Conservation (phyloP, 805 yeast genomes). For the Candida morakotiae region DNA sequence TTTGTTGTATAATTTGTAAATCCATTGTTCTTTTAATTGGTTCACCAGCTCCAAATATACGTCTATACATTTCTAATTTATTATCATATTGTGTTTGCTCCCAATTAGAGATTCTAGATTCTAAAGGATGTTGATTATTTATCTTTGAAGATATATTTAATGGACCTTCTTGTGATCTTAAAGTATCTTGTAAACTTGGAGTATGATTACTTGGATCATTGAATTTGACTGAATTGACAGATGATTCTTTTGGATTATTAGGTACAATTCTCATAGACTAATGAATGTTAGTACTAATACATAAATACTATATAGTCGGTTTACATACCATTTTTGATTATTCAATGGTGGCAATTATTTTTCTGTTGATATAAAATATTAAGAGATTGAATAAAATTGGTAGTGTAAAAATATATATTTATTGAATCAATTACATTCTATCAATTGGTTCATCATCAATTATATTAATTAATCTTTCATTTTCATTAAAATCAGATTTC, state of each 20-base stretch:
- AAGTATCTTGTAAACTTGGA: slow-evolving; percentile 65
- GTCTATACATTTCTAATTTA: slow-evolving; percentile 72
- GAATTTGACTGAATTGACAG: slow-evolving; percentile 48
- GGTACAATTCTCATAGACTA: slow-evolving; percentile 58
- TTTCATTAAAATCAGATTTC: slow-evolving; percentile 8
- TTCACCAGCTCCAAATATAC: slow-evolving; percentile 88
- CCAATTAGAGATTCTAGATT: slow-evolving; percentile 73
- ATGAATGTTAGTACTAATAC: slow-evolving; percentile 1
- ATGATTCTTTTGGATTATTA: slow-evolving; percentile 36
- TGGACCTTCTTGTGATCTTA: slow-evolving; percentile 66
- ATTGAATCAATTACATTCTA: slow-evolving; percentile 18
- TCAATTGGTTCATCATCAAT: slow-evolving; percentile 30
- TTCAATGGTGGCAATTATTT: not conserved
- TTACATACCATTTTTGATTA: slow-evolving; percentile 6
- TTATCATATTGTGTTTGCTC: slow-evolving; percentile 67
- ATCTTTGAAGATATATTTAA: slow-evolving; percentile 54
- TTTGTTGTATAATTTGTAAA: slow-evolving; percentile 60
- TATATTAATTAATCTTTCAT: slow-evolving; percentile 19
- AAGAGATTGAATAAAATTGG: not conserved
- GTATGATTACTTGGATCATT: slow-evolving; percentile 62
- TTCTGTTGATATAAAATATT: slow-evolving; percentile 1
- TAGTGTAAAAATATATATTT: no score
- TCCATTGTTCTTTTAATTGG: slow-evolving; percentile 94
- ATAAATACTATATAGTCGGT: not conserved
- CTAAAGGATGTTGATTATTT: slow-evolving; percentile 83